phyloP scores from a whole-genome alignment of 345 rosid species.

The Citrus hindsii region DNA sequence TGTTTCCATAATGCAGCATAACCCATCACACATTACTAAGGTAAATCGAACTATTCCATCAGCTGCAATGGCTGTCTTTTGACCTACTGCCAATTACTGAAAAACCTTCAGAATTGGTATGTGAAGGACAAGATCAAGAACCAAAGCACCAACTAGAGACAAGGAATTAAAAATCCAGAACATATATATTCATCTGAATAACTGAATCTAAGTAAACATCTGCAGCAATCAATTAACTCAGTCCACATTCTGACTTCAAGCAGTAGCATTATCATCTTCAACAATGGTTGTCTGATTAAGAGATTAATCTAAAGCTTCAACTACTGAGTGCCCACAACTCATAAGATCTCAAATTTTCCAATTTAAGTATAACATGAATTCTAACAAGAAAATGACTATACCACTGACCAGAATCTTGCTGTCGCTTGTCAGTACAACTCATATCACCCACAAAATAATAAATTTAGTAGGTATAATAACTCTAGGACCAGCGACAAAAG shows the following conservation, averaged over 20 bases:
- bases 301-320: neutral
- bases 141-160: too few relatives aligned
- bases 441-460: neutral
- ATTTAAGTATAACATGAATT: neutral
- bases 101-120: neutral
- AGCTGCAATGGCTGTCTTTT: neutral
- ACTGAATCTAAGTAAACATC: neutral
- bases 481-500: neutral
- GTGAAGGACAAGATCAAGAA: neutral
- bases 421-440: neutral
- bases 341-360: neutral
- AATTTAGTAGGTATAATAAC: neutral
- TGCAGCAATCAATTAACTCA: neutral
- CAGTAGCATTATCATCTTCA: neutral
- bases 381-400: neutral
- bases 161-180: neutral
- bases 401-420: neutral
- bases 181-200: neutral
- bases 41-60: neutral
- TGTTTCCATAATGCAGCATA: neutral
- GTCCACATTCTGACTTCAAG: neutral
- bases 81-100: neutral
- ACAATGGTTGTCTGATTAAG: neutral
- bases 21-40: neutral
- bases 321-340: neutral